Base-by-base conservation (phyloP, 1,284 basidiomycete species). In the Salmacisia buchloeana region DNA sequence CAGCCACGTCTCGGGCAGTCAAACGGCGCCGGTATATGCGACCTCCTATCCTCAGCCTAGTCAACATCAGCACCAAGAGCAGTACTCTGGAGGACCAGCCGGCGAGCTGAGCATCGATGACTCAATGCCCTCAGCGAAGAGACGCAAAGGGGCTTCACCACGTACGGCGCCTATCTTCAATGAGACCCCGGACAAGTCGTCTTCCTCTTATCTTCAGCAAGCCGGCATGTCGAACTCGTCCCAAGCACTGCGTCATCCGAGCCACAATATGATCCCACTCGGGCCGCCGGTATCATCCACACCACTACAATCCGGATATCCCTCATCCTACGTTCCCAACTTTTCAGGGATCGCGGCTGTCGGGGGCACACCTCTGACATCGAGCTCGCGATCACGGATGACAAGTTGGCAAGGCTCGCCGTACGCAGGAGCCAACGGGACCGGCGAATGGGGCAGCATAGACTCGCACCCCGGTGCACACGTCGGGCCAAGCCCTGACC, bases 391-490 rank as follows among this genome's bases (percentile, higher is more conserved):
- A 3, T 54, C 49, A 31, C 23, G 49, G 29, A 27, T 54, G 49
- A 54, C 49, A n/a, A 54, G 49, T 31, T 54, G 49, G 49, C 49
- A 54, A 12, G 49, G 59, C 13, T 60, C 59, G 12, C 52, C 59
- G 41, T 49, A 36, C 38, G 35, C 45, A 29, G 39, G 59, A 3
- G n/a, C 29, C 9, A 45, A 39, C 12, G 9, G 38, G 29, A 36
- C 57, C 2, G 33, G 57, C 25, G 25, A 15, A 13, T 27, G 57
- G 13, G 46, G 46, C 29, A 52, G 29, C 27, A 52, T 52, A 29
- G 57, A 43, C 21, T 5, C 18, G 27, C 33, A 59, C 18, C 23
- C 29, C 27, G 43, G 35, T 21, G 10, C 34, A 33, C 27, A 31
- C 31, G 38, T 39, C 33, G 27, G 38, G 6, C 27, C 33, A 18